Conservation (phyloP, 768 basidiomycete genomes). For the Coprinopsis strossmayeri region DNA sequence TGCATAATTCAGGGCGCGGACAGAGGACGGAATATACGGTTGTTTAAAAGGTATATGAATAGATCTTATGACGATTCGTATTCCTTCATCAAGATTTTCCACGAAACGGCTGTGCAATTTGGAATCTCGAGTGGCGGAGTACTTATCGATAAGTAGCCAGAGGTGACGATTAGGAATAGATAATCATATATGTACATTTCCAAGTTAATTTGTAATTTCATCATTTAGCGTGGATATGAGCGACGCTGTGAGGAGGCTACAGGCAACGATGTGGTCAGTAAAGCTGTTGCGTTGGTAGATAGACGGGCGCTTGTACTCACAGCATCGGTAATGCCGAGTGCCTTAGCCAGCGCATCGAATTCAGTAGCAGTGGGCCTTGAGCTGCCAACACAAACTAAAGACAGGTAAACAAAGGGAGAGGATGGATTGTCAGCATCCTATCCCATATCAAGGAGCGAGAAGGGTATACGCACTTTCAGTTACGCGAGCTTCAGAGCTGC, state of each 20-base stretch:
- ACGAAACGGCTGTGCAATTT: too few relatives aligned
- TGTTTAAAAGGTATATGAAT: too few relatives aligned
- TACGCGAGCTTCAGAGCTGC: constrained; percentile 39
- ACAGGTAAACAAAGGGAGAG: too few relatives aligned
- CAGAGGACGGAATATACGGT: neutral
- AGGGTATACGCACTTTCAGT: constrained; percentile 40
- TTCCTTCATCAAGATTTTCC: too few relatives aligned
- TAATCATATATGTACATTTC: too few relatives aligned
- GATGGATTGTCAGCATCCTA: neutral
- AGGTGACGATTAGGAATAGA: too few relatives aligned
- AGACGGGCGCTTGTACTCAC: constrained; percentile 24
- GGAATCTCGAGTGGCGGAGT: too few relatives aligned
- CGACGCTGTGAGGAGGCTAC: neutral
- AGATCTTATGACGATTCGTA: too few relatives aligned
- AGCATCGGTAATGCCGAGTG: constrained; percentile 31
- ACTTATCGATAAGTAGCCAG: too few relatives aligned
- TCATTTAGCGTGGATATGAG: too few relatives aligned
- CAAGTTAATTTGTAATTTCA: too few relatives aligned
- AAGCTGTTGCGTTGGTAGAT: constrained; percentile 26
- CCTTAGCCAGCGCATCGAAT: constrained; percentile 40
- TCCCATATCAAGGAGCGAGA: neutral
- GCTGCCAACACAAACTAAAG: constrained; percentile 42
- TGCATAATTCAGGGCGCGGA: too few relatives aligned
- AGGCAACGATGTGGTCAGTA: neutral
- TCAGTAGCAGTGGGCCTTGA: constrained; percentile 38